Conservation (phyloP, 345 rosid species). For the Nephelium lappaceum region DNA sequence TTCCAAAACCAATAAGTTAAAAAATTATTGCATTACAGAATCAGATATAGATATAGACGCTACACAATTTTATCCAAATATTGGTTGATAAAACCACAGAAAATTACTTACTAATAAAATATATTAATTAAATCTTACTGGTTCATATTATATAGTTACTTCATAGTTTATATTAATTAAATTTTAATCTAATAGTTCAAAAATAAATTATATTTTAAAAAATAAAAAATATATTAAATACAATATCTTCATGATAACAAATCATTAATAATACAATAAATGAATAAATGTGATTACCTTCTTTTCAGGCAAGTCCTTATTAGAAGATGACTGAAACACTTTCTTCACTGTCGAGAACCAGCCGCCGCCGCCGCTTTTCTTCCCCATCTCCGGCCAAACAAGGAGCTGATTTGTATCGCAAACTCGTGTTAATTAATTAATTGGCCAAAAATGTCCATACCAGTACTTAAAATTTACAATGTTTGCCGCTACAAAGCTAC, state of each 20-base stretch:
- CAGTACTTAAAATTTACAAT: neutral
- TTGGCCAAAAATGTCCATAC: constrained; percentile 8
- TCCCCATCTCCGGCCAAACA: constrained; percentile 64
- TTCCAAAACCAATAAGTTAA: neutral
- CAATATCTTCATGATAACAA: neutral
- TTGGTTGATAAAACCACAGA: neutral
- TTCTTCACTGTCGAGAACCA: constrained; percentile 96
- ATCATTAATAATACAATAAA: neutral
- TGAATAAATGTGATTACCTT: constrained; percentile 47
- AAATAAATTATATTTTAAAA: too few relatives aligned
- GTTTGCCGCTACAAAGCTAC: neutral
- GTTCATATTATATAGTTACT: too few relatives aligned
- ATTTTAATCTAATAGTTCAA: too few relatives aligned
- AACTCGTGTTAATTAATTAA: neutral
- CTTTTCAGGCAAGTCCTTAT: constrained; percentile 50
- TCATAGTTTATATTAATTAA: too few relatives aligned
- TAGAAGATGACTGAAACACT: constrained; percentile 79
- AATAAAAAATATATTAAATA: too few relatives aligned
- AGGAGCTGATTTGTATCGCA: neutral
- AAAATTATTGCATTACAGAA: too few relatives aligned
- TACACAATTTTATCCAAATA: neutral
- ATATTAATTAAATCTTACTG: neutral
- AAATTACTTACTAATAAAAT: constrained; percentile 16
- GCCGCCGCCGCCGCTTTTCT: constrained; percentile 65
- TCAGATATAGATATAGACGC: too few relatives aligned